These are phyloP conservation scores for Coffea eugenioides DNA, from an alignment of 257 asterid species.

Conservation along the genomic window DNA sequence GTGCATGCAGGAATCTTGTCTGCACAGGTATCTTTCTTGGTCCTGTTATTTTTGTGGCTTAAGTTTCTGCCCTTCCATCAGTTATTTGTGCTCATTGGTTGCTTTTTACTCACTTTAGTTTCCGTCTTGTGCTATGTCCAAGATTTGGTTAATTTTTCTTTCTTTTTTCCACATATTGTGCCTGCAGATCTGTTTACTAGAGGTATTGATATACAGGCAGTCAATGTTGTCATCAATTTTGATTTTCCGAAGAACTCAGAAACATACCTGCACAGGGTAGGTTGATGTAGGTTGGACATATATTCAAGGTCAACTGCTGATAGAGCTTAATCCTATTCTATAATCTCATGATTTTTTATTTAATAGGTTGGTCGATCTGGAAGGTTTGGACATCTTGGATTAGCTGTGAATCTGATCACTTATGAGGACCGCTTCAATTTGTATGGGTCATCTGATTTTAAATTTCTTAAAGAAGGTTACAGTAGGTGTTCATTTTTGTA, in stretches of 20 bases:
- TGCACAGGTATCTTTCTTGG: slow-evolving; percentile 63
- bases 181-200: slow-evolving; percentile 78
- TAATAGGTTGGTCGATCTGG: slow-evolving; percentile 90
- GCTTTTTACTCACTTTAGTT: not conserved
- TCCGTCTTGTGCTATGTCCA: not conserved
- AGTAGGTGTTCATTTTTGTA: not conserved
- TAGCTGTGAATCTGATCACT: slow-evolving; percentile 87
- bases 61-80: not conserved
- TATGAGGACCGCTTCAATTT: slow-evolving; percentile 83
- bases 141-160: slow-evolving; percentile 7
- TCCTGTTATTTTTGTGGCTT: not conserved
- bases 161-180: slow-evolving; percentile 8
- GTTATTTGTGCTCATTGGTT: not conserved
- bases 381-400: slow-evolving; percentile 91
- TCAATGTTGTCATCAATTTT: slow-evolving; percentile 80
- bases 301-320: not conserved
- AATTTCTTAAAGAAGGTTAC: not conserved
- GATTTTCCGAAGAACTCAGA: slow-evolving; percentile 85
- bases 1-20: slow-evolving; percentile 95
- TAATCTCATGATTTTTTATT: slow-evolving; percentile 15
- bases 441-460: slow-evolving; percentile 35
- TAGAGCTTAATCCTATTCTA: slow-evolving; percentile 13
- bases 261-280: slow-evolving; percentile 86
- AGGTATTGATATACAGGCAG: slow-evolving; percentile 92
- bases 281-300: slow-evolving; percentile 38